A percentile compares a stretch with the other conserved stretches of the same genome.
These are phyloP conservation scores for Marchantia polymorpha DNA, from an alignment of 225 moss, liverwort and hornwort genomes.

Conservation along the genomic window DNA sequence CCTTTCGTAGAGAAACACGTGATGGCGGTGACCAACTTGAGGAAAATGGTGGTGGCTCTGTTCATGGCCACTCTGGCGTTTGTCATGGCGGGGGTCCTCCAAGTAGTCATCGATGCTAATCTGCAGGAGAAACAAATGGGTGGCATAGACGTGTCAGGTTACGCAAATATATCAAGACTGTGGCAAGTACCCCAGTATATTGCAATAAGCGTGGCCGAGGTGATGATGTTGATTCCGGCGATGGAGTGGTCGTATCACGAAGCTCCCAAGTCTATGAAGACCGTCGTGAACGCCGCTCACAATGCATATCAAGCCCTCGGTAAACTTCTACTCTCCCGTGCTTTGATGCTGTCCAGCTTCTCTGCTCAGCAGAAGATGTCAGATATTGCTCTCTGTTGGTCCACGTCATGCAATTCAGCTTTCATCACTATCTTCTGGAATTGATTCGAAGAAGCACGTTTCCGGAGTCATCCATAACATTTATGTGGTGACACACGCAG, in stretches of 20 bases:
- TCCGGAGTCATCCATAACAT: not conserved
- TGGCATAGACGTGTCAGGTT: not conserved
- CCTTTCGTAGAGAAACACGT: conserved; percentile 22
- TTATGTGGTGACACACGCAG: conserved; percentile 19
- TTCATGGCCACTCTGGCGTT: conserved; percentile 28
- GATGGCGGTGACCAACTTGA: conserved; percentile 19
- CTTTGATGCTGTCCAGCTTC: not conserved
- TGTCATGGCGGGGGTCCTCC: conserved; percentile 27
- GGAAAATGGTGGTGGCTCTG: conserved; percentile 32
- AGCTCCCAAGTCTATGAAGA: conserved; percentile 36
- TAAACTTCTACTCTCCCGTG: not conserved
- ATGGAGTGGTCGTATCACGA: conserved; percentile 32
- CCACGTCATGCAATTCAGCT: no score
- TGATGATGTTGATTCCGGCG: conserved; percentile 30
- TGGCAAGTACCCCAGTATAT: conserved; percentile 44
- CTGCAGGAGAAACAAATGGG: conserved; percentile 18
- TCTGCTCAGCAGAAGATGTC: not conserved
- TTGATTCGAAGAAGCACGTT: no score
- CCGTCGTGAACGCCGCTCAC: conserved; percentile 19
- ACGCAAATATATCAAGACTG: conserved; percentile 27
- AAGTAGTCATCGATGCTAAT: conserved; percentile 25
- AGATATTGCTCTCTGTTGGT: not conserved
- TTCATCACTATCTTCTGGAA: not conserved
- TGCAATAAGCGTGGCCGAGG: conserved; percentile 27
- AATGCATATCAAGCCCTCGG: conserved; percentile 22